phyloP scores from a whole-genome alignment of 2,329 filamentous ascomycete genomes.

The Epichloe gansuensis region DNA sequence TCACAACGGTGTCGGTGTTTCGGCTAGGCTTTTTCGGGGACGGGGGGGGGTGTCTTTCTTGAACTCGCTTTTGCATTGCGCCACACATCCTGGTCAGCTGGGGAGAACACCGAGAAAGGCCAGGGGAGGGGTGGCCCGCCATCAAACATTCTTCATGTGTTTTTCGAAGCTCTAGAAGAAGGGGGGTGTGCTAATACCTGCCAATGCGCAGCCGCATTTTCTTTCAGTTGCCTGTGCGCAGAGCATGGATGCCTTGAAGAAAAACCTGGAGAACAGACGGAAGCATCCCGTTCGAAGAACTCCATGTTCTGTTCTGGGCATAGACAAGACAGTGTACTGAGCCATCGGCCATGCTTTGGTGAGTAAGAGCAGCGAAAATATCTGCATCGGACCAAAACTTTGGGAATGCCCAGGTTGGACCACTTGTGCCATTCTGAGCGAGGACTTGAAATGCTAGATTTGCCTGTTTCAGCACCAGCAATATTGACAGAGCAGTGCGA shows the following conservation, averaged over 20 bases:
- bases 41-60: background rate
- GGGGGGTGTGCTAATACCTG: background rate
- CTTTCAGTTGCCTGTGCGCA: background rate
- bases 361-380: background rate
- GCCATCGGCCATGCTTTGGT: background rate
- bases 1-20: slow-evolving; percentile 8
- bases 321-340: background rate
- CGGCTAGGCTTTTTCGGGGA: background rate
- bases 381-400: too few relatives aligned
- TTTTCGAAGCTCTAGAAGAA: slow-evolving; percentile 3
- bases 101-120: background rate
- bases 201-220: background rate
- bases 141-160: background rate
- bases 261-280: background rate
- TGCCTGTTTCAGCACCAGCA: background rate
- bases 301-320: background rate
- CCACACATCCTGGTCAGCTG: slow-evolving; percentile 4
- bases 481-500: background rate
- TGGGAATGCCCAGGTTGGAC: too few relatives aligned
- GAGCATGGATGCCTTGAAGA: background rate
- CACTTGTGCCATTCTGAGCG: background rate
- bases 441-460: background rate
- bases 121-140: background rate
- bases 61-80: background rate
- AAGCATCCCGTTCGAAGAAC: background rate